These are phyloP conservation scores for Anisodus acutangulus DNA, from an alignment of 257 asterid genomes.

Conservation along the genomic window DNA sequence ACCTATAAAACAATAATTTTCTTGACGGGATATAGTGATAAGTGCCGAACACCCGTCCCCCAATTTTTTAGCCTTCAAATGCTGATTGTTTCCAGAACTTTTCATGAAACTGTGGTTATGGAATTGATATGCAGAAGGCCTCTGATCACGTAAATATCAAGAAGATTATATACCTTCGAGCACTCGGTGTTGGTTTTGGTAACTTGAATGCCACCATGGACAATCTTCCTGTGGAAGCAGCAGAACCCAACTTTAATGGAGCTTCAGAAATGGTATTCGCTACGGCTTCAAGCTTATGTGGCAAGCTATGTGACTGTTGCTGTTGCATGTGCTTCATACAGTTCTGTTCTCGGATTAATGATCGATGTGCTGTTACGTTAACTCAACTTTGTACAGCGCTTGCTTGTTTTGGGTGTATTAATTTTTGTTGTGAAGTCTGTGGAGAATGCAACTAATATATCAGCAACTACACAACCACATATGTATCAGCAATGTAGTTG, in stretches of 20 bases:
- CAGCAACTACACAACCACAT: slow-evolving; percentile 4
- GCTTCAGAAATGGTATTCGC: slow-evolving; percentile 56
- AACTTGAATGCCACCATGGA: slow-evolving; percentile 63
- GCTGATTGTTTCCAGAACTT: not conserved
- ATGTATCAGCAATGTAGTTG: not conserved
- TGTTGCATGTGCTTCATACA: slow-evolving; percentile 85
- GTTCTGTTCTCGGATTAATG: slow-evolving; percentile 56
- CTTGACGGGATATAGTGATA: not conserved
- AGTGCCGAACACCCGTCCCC: not conserved
- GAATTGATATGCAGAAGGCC: slow-evolving; percentile 47
- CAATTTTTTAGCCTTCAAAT: not conserved
- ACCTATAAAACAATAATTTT: not conserved
- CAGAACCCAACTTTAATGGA: slow-evolving; percentile 67
- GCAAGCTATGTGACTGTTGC: slow-evolving; percentile 53
- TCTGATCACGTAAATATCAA: slow-evolving; percentile 34
- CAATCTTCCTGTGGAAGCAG: slow-evolving; percentile 60
- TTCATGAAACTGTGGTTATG: not conserved
- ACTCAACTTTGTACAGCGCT: slow-evolving; percentile 74
- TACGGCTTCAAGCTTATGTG: slow-evolving; percentile 61
- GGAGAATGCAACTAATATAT: slow-evolving; percentile 22
- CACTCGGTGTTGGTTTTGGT: slow-evolving; percentile 66
- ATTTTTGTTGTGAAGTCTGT: slow-evolving; percentile 69
- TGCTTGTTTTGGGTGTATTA: slow-evolving; percentile 77
- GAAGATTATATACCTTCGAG: slow-evolving; percentile 51
- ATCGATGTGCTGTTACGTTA: slow-evolving; percentile 66